These are phyloP conservation scores for Penicillium bovifimosum DNA, from an alignment of 495 filamentous ascomycete genomes.

Conservation along the genomic window DNA sequence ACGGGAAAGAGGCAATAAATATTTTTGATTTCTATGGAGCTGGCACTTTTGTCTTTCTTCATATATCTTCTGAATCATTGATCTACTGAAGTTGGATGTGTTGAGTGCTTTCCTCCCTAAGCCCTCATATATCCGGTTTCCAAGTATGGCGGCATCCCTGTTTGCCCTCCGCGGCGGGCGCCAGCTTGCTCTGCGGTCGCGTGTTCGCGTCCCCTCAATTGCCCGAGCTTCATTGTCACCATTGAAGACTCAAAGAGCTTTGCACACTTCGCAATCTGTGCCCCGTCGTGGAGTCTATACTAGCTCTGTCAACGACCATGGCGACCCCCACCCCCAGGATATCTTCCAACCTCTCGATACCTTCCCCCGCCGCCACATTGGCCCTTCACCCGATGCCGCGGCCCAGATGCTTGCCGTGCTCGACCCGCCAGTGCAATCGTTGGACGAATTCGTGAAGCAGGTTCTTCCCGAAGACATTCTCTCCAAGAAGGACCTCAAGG, in stretches of 20 bases:
- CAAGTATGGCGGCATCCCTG: conserved; percentile 37
- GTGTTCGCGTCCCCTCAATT: conserved; percentile 26
- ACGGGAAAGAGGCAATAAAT: conserved; percentile 9
- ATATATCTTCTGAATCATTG: conserved; percentile 27
- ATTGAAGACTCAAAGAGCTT: conserved; percentile 19
- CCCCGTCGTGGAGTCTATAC: conserved; percentile 37
- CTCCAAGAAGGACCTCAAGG: conserved; percentile 54
- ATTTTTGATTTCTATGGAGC: conserved; percentile 4
- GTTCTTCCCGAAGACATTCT: conserved; percentile 82
- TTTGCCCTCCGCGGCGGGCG: conserved; percentile 40
- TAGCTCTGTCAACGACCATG: conserved; percentile 38
- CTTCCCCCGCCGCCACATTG: conserved; percentile 89
- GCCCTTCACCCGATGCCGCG: conserved; percentile 67
- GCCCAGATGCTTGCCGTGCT: conserved; percentile 77
- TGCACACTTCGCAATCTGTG: conserved; percentile 24
- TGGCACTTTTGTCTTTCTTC: conserved; percentile 28
- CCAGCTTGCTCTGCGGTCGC: conserved; percentile 38
- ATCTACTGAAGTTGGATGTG: conserved; percentile 11
- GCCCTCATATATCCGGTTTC: conserved; percentile 8
- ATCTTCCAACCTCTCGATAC: conserved; percentile 52
- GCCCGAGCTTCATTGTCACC: conserved; percentile 25
- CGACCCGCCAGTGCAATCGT: conserved; percentile 62
- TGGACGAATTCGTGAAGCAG: conserved; percentile 87
- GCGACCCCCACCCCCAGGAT: conserved; percentile 40
- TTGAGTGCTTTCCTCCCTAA: conserved; percentile 11